A percentile compares a stretch with the other conserved stretches of the same genome.
Conservation (phyloP, 2,329 filamentous ascomycete species). For the Orbilia quercus region DNA sequence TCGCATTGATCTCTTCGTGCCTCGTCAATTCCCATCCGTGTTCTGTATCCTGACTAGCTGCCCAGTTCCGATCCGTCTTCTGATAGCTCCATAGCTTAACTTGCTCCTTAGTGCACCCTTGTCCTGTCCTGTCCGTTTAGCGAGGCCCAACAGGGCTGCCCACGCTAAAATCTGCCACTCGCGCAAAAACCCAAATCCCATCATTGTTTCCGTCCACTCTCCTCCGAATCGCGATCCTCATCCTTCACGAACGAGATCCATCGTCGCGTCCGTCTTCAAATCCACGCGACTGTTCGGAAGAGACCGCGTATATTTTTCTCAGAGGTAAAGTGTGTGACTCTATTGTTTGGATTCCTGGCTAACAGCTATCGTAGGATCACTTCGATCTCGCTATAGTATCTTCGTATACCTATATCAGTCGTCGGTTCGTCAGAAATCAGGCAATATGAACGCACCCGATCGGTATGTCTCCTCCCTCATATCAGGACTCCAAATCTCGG, state of each 20-base stretch:
- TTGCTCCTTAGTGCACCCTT: no score
- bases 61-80: no score
- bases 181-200: not conserved
- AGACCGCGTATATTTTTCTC: no score
- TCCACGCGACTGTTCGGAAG: no score
- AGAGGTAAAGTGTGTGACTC: no score
- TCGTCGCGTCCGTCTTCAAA: not conserved
- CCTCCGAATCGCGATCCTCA: slow-evolving; percentile 48
- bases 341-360: no score
- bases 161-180: slow-evolving; percentile 1
- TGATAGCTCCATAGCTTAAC: no score
- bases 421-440: slow-evolving; percentile 16
- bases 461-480: slow-evolving; percentile 28
- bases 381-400: not conserved
- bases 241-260: not conserved
- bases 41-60: no score
- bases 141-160: slow-evolving; percentile 8
- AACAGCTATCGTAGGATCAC: not conserved
- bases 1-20: no score
- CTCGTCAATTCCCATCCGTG: no score
- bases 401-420: slow-evolving; percentile 1
- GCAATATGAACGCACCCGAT: slow-evolving; percentile 54
- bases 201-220: not conserved
- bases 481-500: not conserved
- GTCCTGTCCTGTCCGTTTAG: not conserved